Percentiles rank a stretch among this genome's conserved stretches.
Evolutionary conservation across 441 rosid genomes (phyloP).

Genomic region (Euphorbia schlechtendalii): DNA sequence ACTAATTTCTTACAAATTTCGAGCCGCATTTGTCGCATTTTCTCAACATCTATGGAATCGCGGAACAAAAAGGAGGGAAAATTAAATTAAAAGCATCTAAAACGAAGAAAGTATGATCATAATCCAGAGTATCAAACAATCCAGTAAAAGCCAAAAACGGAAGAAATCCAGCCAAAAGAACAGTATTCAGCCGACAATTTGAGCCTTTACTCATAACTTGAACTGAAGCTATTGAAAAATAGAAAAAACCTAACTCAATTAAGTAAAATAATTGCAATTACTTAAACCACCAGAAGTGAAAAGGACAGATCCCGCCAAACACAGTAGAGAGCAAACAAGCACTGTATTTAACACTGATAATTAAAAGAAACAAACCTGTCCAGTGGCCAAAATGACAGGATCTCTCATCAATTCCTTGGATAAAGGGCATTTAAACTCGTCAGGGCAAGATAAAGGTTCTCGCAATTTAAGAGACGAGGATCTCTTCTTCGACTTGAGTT

Average conservation of each 20-base stretch:
- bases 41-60: background rate
- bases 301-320: background rate
- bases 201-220: background rate
- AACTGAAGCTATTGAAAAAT: background rate
- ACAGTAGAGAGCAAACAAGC: slow-evolving; percentile 5
- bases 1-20: background rate
- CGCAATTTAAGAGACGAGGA: slow-evolving; percentile 39
- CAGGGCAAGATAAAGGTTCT: slow-evolving; percentile 54
- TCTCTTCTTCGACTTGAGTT: slow-evolving; percentile 44
- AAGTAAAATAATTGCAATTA: background rate
- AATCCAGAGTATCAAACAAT: background rate
- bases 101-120: background rate
- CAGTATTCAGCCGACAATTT: background rate
- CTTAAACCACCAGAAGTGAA: background rate
- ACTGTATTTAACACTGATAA: background rate
- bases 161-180: background rate
- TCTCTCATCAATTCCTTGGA: slow-evolving; percentile 91
- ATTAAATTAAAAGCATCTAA: background rate
- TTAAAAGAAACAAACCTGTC: slow-evolving; percentile 47
- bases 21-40: background rate
- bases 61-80: too few relatives aligned
- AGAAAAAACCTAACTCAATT: too few relatives aligned
- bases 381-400: slow-evolving; percentile 84
- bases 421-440: slow-evolving; percentile 76
- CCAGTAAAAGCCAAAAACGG: background rate